Evolutionary conservation across 257 asterid genomes (phyloP).

Genomic region (Mentha longifolia): DNA sequence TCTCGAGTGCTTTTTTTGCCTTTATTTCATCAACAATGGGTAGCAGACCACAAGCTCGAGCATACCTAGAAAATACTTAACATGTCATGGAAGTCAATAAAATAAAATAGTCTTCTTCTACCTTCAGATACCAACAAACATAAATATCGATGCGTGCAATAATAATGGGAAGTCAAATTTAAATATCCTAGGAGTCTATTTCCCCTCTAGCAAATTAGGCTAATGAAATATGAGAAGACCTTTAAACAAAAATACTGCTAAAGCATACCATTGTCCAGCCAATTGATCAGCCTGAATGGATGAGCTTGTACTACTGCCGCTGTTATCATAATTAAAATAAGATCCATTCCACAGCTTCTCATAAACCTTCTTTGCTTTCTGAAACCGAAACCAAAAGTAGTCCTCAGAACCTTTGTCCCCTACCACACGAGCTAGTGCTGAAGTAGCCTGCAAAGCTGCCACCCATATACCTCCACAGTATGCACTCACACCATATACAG

Average conservation of each 20-base stretch:
- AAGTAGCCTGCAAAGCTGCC: slow-evolving; percentile 97
- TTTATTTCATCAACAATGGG: slow-evolving; percentile 87
- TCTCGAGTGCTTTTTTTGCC: slow-evolving; percentile 73
- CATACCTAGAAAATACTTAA: slow-evolving; percentile 62
- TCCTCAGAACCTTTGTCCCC: slow-evolving; percentile 84
- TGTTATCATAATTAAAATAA: slow-evolving; percentile 80
- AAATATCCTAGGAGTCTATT: no score
- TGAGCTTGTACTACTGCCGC: slow-evolving; percentile 68
- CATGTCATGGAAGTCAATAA: background rate
- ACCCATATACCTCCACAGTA: slow-evolving; percentile 99
- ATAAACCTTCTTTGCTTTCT: slow-evolving; percentile 80
- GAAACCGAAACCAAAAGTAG: slow-evolving; percentile 78
- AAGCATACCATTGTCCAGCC: slow-evolving; percentile 90
- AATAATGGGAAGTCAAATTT: no score
- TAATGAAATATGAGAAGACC: background rate
- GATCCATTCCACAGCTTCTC: slow-evolving; percentile 89
- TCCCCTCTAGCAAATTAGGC: no score
- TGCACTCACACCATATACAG: slow-evolving; percentile 92
- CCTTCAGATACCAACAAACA: no score
- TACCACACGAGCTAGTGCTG: slow-evolving; percentile 80
- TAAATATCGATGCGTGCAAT: no score
- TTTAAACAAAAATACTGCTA: background rate
- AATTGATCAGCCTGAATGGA: slow-evolving; percentile 98
- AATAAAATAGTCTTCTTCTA: no score
- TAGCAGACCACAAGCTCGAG: slow-evolving; percentile 84